These are phyloP conservation scores for Teunomyces panamensis DNA, from an alignment of 805 yeast species.

Conservation along the genomic window DNA sequence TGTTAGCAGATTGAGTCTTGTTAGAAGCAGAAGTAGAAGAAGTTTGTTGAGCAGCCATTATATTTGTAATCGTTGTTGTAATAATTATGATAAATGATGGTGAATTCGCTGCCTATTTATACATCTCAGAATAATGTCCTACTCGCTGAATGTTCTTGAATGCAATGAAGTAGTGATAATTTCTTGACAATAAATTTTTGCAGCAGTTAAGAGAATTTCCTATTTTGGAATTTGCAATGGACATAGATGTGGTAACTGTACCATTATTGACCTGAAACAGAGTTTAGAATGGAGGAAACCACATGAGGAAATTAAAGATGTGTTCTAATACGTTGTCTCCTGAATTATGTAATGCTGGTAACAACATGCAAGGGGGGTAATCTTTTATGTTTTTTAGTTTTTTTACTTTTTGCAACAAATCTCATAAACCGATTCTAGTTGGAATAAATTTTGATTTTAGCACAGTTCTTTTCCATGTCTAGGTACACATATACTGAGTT, in stretches of 20 bases:
- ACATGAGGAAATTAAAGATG: no score
- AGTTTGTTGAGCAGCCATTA: constrained; percentile 4
- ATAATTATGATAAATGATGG: neutral
- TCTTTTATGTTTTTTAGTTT: no score
- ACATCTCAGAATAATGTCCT: neutral
- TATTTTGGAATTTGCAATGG: neutral
- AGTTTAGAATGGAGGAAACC: neutral
- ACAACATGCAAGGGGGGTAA: no score
- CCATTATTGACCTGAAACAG: neutral
- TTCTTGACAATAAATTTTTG: neutral
- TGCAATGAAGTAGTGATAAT: neutral
- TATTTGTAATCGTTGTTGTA: neutral
- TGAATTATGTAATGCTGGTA: no score
- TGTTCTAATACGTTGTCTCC: no score
- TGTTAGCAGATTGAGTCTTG: constrained; percentile 5
- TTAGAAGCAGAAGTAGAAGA: constrained; percentile 3
- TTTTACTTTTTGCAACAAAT: no score
- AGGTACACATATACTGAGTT: no score
- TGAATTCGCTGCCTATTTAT: neutral
- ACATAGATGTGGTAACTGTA: neutral
- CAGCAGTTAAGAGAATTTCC: neutral
- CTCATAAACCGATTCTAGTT: no score
- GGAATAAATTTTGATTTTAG: no score
- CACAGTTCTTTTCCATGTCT: no score
- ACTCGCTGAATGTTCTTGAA: no score